Evolutionary conservation across 2,329 filamentous ascomycete species (phyloP).

Genomic region (Phialocephala sp.): DNA sequence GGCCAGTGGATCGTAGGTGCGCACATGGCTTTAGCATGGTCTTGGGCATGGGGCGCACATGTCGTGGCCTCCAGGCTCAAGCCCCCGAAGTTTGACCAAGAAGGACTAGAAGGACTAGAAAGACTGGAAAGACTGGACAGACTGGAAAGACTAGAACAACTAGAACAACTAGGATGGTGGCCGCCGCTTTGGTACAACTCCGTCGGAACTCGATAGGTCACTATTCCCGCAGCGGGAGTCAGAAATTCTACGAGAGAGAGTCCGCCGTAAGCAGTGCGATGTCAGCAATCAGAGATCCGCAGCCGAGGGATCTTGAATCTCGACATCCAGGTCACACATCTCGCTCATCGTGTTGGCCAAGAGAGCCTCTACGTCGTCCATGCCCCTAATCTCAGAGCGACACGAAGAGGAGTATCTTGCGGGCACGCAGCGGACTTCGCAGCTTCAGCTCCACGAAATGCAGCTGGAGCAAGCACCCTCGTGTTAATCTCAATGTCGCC

Average conservation of each 20-base stretch:
- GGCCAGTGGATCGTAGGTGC: background rate
- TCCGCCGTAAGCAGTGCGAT: background rate
- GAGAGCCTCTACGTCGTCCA: background rate
- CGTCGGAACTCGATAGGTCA: background rate
- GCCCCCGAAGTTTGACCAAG: conserved; percentile 2
- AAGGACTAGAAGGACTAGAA: conserved; percentile 3
- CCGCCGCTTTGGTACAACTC: background rate
- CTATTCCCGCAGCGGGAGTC: conserved; percentile 2
- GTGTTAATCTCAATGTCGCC: background rate
- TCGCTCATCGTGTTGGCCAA: background rate
- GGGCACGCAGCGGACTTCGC: background rate
- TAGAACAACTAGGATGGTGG: background rate
- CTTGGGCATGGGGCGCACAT: background rate
- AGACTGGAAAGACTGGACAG: no score
- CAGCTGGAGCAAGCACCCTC: background rate
- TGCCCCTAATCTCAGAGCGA: background rate
- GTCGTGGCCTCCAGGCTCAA: background rate
- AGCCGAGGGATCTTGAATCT: background rate
- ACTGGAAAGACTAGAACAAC: background rate
- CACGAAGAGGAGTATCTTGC: background rate
- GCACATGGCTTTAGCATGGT: conserved; percentile 9
- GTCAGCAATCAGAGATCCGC: background rate
- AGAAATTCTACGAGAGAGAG: conserved; percentile 4
- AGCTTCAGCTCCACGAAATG: background rate
- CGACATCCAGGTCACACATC: background rate